Evolutionary conservation across 306 rosid genomes (phyloP), one percentile per base, ranked within the genome.

Genomic region (Bauhinia variegata): DNA sequence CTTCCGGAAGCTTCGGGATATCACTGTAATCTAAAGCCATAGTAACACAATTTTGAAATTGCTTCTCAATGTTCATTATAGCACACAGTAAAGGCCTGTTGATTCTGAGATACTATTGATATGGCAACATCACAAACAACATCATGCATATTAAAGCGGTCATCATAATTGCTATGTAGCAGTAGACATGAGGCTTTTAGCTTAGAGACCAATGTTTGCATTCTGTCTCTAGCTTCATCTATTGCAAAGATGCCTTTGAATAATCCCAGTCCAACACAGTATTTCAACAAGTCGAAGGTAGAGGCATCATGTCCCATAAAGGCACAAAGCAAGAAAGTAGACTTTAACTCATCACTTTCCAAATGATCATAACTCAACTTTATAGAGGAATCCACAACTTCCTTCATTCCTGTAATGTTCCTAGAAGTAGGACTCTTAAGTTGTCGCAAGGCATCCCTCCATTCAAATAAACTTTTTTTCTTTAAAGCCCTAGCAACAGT

Each of bases 81-180:
- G 7, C 2, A 17, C 6, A 4, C 46, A 28, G 5, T 4, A 33
- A 31, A 32, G 1, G 9, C 0, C 2, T 5, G 41, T 36, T 36
- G 23, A 5, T 34, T 46, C 16, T 11, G 55, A 14, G 54, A 71
- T 30, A 70, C 78, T 52, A 78, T 78, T 7, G 11, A 8, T 0
- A 30, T 17, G 13, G 74, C 78, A 44, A 66, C 78, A 52, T 72
- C 69, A 11, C 74, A 49, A 44, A 68, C 72, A 3, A 78, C 48
- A 3, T 80, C 78, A 12, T 80, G 84, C 78, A 80, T 80, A 5
- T 66, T 66, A 6, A 11, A 8, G 2, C 34, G 7, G 12, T 59
- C 23, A 0, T 14, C 1, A 58, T 18, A 33, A 13, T 53, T 8
- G 2, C 28, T 23, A 23, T 23, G 2, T 23, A 23, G 48, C 32